phyloP scores from a whole-genome alignment of 148 eudicot species.

The Drosera capensis region DNA sequence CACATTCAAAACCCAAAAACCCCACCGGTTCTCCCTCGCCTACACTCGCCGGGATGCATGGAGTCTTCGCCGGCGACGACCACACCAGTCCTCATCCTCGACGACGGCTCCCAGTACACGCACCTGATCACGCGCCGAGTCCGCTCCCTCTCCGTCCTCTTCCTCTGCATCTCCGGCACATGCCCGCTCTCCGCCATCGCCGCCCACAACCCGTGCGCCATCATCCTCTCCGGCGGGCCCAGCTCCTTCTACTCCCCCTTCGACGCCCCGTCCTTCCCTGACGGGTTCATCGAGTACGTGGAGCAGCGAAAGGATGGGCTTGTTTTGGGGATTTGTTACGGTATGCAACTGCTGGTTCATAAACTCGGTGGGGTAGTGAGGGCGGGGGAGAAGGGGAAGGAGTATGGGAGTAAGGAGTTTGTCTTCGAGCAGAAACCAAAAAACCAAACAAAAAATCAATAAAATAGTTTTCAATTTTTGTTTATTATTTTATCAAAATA shows the following conservation, averaged over 20 bases:
- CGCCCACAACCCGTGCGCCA: slow-evolving; percentile 56
- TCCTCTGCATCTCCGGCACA: slow-evolving; percentile 90
- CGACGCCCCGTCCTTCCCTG: slow-evolving; percentile 62
- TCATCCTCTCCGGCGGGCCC: slow-evolving; percentile 95
- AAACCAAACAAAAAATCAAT: too few relatives aligned
- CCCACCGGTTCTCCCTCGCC: too few relatives aligned
- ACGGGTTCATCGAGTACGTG: slow-evolving; percentile 69
- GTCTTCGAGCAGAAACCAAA: slow-evolving; percentile 37
- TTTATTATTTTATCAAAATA: too few relatives aligned
- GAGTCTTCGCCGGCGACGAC: too few relatives aligned
- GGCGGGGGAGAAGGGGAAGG: slow-evolving; percentile 71
- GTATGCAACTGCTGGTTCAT: slow-evolving; percentile 73
- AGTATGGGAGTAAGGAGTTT: slow-evolving; percentile 95
- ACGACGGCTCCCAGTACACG: slow-evolving; percentile 88
- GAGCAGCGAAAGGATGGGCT: slow-evolving; percentile 28
- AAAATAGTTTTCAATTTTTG: too few relatives aligned
- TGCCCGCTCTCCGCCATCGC: slow-evolving; percentile 62
- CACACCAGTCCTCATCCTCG: slow-evolving; percentile 59
- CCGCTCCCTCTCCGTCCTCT: slow-evolving; percentile 55
- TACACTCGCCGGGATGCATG: too few relatives aligned
- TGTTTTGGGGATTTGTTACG: slow-evolving; percentile 85
- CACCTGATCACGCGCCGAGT: slow-evolving; percentile 87
- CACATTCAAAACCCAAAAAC: too few relatives aligned
- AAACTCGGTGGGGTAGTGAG: slow-evolving; percentile 58
- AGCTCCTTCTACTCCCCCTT: slow-evolving; percentile 74